Conservation (phyloP, 371 early-diverging fungal genomes). For the Mucor velutinosus region DNA sequence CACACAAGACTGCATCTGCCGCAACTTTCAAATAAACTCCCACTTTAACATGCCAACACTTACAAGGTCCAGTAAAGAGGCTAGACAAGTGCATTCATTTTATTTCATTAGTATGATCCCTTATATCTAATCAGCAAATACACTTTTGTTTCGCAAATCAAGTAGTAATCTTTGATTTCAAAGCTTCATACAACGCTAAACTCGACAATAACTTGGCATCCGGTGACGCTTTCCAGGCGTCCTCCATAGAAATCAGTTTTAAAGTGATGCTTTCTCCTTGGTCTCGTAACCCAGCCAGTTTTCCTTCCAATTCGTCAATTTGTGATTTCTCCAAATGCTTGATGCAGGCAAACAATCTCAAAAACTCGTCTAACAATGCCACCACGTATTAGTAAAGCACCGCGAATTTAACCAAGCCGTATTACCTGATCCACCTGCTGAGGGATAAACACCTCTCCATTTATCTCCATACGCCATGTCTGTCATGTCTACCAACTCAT, state of each 20-base stretch:
- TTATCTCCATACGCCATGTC: slow-evolving; percentile 52
- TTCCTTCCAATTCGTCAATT: slow-evolving; percentile 62
- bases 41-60: too few relatives aligned
- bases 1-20: too few relatives aligned
- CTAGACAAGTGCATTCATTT: too few relatives aligned
- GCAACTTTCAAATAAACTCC: too few relatives aligned
- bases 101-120: too few relatives aligned
- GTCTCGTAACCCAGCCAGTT: slow-evolving; percentile 71
- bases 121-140: too few relatives aligned
- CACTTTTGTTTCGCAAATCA: not conserved
- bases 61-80: too few relatives aligned
- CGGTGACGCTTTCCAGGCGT: slow-evolving; percentile 67
- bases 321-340: slow-evolving; percentile 59
- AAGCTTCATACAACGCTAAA: slow-evolving; percentile 64
- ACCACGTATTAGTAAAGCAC: not conserved
- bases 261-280: slow-evolving; percentile 80
- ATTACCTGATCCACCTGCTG: slow-evolving; percentile 73
- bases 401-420: not conserved
- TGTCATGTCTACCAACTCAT: slow-evolving; percentile 72
- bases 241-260: slow-evolving; percentile 61
- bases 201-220: slow-evolving; percentile 79
- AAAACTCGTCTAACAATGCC: slow-evolving; percentile 62
- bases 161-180: slow-evolving; percentile 27
- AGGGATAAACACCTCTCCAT: slow-evolving; percentile 72
- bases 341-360: slow-evolving; percentile 70